Base-by-base conservation (phyloP, 179 eudicot species). In the Drosera spatulata region DNA sequence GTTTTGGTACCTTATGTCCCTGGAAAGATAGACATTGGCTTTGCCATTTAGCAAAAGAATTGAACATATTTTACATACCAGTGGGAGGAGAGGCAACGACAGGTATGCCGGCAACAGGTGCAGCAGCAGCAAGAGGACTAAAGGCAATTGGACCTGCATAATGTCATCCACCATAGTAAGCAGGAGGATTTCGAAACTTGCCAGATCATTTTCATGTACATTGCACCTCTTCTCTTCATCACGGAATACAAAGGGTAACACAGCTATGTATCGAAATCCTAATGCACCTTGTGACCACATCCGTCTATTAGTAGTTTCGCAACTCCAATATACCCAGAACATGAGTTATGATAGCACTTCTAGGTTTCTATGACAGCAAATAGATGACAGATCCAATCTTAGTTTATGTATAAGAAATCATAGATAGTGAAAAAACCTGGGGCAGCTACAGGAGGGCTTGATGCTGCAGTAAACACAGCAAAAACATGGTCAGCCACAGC, bases 371-470 rank as follows among this genome's bases (percentile, higher is more conserved):
- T 22, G 33, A 0, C 33, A 22, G 33, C 33, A 22, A 22, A 22
- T 22, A 22, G 13, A 6, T 10, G 22, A 15, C 13, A 51, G 13
- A 51, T 6, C 5, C 55, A 65, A 9, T 2, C 12, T 22, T 51
- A 5, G 3, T 0, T 6, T 10, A 5, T 51, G 5, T 41, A 11
- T 3, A 15, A 44, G 6, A 64, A 56, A 14, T 40, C 5, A 10
- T 12, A 50, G 5, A 14, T 50, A 50, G 13, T 10, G 44, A 4
- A 13, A 2, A 41, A 69, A 76, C 80, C 81, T 59, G 82, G 82
- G 60, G 82, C 79, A 41, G 82, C 68, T 58, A 69, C 66, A 3
- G 82, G 82, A 54, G 82, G 63, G 49, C 77, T 73, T 3, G 72
- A 43, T 22, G 79, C 43, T 6, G 72, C 81, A 74, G 75, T 46